Percentiles rank a stretch among this genome's conserved stretches.
phyloP scores from a whole-genome alignment of 2,329 filamentous ascomycete genomes.

The Aureobasidium sp. region DNA sequence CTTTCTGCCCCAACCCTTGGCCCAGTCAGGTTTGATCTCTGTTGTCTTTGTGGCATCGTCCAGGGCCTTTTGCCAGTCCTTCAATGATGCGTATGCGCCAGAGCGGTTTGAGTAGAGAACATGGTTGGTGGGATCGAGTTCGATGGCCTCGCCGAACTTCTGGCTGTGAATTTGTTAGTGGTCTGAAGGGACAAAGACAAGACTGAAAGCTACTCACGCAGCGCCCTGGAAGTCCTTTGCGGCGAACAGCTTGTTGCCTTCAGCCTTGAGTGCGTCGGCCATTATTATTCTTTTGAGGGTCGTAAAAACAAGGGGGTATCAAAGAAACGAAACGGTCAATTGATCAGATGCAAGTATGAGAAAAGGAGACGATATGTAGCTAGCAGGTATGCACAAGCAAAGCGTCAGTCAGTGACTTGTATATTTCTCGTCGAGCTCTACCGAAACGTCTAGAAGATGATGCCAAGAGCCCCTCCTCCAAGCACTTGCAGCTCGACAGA shows the following conservation, averaged over 20 bases:
- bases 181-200: conserved; percentile 17
- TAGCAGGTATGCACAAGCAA: neutral
- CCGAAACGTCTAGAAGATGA: neutral
- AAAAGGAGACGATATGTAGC: neutral
- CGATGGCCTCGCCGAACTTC: conserved; percentile 92
- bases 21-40: conserved; percentile 94
- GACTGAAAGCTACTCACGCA: conserved; percentile 57
- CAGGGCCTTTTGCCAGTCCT: conserved; percentile 76
- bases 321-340: conserved; percentile 10
- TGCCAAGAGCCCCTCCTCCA: neutral
- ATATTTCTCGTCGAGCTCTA: conserved; percentile 1
- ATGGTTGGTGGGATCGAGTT: conserved; percentile 80
- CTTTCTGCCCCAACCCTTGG: conserved; percentile 92
- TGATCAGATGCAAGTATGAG: neutral
- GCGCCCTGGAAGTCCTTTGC: conserved; percentile 96
- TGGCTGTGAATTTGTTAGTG: conserved; percentile 50
- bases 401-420: neutral
- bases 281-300: conserved; percentile 25
- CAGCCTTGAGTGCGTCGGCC: conserved; percentile 83
- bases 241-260: conserved; percentile 97
- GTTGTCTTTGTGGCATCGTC: conserved; percentile 90
- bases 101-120: conserved; percentile 98
- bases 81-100: conserved; percentile 78
- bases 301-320: conserved; percentile 10
- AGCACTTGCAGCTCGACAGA: neutral